Evolutionary conservation across 2,329 filamentous ascomycete genomes (phyloP).

Genomic region (Colletotrichum cuscutae): DNA sequence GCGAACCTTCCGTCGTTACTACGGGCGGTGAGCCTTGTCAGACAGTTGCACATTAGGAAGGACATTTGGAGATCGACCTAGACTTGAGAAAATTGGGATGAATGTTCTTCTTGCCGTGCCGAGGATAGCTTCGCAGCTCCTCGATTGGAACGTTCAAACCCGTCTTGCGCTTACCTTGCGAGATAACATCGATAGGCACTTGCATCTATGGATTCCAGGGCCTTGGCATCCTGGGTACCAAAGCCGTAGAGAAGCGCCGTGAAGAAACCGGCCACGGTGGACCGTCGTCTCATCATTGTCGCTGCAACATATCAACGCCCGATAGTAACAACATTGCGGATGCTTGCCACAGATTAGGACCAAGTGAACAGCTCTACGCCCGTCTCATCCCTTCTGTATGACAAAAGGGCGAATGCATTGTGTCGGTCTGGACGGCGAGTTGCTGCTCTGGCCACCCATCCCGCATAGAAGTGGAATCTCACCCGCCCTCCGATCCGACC

Average conservation of each 20-base stretch:
- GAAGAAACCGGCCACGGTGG: no score
- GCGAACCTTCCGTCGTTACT: neutral
- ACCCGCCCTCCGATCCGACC: conserved; percentile 18
- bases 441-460: neutral
- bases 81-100: neutral
- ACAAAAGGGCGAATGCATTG: neutral
- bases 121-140: conserved; percentile 11
- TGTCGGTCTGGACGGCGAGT: neutral
- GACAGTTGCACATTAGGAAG: conserved; percentile 26
- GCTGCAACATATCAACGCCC: neutral
- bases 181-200: conserved; percentile 11
- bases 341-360: neutral
- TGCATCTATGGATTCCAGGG: neutral
- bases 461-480: conserved; percentile 24
- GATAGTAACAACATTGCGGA: neutral
- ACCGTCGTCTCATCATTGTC: no score
- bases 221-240: neutral
- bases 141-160: conserved; percentile 15
- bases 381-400: neutral
- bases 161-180: neutral
- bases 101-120: conserved; percentile 7
- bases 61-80: conserved; percentile 17
- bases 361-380: neutral
- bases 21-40: conserved; percentile 9
- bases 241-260: neutral